Conservation (phyloP, 495 filamentous ascomycete genomes). For the Xylaria acuta region DNA sequence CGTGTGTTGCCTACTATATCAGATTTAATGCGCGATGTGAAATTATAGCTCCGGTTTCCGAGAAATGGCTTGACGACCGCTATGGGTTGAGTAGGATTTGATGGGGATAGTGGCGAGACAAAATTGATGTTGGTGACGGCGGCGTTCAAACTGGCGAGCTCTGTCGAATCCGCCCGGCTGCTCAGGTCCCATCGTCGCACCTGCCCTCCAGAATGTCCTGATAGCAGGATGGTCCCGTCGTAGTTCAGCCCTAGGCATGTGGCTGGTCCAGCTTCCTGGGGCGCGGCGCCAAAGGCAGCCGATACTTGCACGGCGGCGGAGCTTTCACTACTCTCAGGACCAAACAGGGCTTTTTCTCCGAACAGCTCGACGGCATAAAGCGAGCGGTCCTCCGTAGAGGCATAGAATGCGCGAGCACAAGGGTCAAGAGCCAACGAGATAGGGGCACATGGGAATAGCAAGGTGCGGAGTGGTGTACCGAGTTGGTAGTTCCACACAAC, state of each 20-base stretch:
- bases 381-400: conserved; percentile 82
- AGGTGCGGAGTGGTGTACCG: conserved; percentile 75
- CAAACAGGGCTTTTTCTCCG: conserved; percentile 60
- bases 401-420: conserved; percentile 80
- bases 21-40: conserved; percentile 67
- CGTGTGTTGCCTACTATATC: conserved; percentile 42
- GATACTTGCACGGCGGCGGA: conserved; percentile 60
- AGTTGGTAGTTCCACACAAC: conserved; percentile 89
- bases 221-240: conserved; percentile 79
- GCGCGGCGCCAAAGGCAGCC: conserved; percentile 66
- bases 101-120: conserved; percentile 64
- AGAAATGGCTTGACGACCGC: conserved; percentile 75
- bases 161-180: conserved; percentile 63
- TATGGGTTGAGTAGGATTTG: conserved; percentile 56
- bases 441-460: conserved; percentile 75
- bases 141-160: conserved; percentile 71
- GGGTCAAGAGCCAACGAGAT: conserved; percentile 80
- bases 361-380: conserved; percentile 84
- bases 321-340: conserved; percentile 59
- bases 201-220: conserved; percentile 82
- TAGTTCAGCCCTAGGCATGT: conserved; percentile 74
- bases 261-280: conserved; percentile 64
- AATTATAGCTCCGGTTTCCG: conserved; percentile 70
- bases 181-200: conserved; percentile 82
- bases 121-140: conserved; percentile 80